Evolutionary conservation across 768 basidiomycete species (phyloP), one percentile per base, ranked within the genome.

Genomic region (Mycena leptocephala): DNA sequence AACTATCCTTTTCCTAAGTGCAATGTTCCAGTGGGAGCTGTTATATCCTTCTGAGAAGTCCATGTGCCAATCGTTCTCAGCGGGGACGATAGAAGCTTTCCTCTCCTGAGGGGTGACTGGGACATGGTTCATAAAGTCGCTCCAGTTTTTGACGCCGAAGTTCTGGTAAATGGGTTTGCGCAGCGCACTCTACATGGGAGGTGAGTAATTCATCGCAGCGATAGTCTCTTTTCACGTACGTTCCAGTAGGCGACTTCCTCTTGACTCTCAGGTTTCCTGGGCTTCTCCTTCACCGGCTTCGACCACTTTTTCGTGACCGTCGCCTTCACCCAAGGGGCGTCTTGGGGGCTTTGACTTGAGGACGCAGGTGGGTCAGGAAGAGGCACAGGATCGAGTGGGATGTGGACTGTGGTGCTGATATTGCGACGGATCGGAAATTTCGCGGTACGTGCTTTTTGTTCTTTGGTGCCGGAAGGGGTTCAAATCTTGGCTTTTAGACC

Each of bases 351-450:
- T 11, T 41, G 28, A 26, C 33, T 26, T 2, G 65, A 33, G 35
- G 65, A 53, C 30, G 65, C 43, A 20, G 65, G 46, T 48, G 64
- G 33, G 61, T 41, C 30, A 28, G 64, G 66, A 68, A 68, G 66
- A 28, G 66, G 66, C 24, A 22, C 66, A 26, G 66, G 66, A 68
- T 68, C 66, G n/a, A 68, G 51, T 37, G 66, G 51, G 14, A 68
- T 68, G 35, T 68, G 7, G n/a, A 53, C 48, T 22, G 51, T 68
- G n/a, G 48, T 8, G 26, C 66, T 18, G 48, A 55, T 13, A 16
- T 68, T 68, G 24, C 35, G 66, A 35, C 55, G 66, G 11, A 68
- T 32, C 5, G 35, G 48, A 18, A 70, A 70, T 16, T 59, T 70
- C 2, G 55, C 35, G 26, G 37, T 13, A 6, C 68, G 37, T 41